phyloP scores from a whole-genome alignment of 805 yeast genomes.

The Pichia ethanolica region DNA sequence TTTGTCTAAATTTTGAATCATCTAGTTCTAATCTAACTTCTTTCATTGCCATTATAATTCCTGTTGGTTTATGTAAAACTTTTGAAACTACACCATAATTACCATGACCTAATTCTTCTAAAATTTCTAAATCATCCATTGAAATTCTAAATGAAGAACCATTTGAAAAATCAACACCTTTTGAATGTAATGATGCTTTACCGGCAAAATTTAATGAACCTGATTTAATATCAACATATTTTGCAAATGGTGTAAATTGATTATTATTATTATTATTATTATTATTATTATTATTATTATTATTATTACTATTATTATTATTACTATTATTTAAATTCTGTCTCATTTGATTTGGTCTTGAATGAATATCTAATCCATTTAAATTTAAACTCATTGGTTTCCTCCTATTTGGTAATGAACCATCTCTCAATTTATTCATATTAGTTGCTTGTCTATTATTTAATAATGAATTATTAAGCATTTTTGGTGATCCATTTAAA shows the following conservation, averaged over 20 bases:
- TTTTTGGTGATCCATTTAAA: not conserved
- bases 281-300: too few relatives aligned
- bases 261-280: constrained; percentile 28
- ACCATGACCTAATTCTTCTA: constrained; percentile 90
- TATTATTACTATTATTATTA: constrained; percentile 28
- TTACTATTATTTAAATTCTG: too few relatives aligned
- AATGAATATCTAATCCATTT: constrained; percentile 10
- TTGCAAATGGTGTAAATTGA: constrained; percentile 74
- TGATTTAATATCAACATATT: constrained; percentile 84
- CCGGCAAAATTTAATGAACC: constrained; percentile 91
- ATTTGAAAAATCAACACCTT: constrained; percentile 84
- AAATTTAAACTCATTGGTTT: constrained; percentile 10
- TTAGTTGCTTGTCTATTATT: not conserved
- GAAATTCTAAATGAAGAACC: constrained; percentile 85
- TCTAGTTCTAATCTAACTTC: constrained; percentile 91
- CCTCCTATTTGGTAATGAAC: constrained; percentile 19
- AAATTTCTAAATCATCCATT: constrained; percentile 71
- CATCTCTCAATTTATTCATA: constrained; percentile 17
- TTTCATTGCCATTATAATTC: constrained; percentile 93
- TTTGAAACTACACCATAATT: constrained; percentile 94
- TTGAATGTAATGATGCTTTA: constrained; percentile 83
- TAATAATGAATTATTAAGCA: not conserved
- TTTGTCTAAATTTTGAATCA: constrained; percentile 88
- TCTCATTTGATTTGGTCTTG: not conserved
- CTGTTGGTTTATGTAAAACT: constrained; percentile 88